phyloP scores from a whole-genome alignment of 495 filamentous ascomycete genomes.

The Lasiosphaeria hispida region DNA sequence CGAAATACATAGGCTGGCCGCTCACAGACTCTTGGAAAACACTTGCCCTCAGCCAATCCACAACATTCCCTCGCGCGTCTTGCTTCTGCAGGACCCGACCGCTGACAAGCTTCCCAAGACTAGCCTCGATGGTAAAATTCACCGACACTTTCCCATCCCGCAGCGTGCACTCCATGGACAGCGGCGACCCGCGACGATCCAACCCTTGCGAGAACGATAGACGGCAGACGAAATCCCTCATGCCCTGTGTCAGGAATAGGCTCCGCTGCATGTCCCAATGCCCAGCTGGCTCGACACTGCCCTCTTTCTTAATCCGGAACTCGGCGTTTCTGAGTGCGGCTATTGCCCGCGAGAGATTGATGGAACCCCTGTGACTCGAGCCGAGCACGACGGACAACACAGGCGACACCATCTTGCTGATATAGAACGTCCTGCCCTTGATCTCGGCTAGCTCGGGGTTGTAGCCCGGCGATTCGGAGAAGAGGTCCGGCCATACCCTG shows the following conservation, averaged over 20 bases:
- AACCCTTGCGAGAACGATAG: neutral
- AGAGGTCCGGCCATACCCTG: conserved; percentile 11
- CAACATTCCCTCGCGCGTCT: neutral
- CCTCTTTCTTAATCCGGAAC: neutral
- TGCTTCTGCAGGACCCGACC: conserved; percentile 2
- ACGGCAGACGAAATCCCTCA: neutral
- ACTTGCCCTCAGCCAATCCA: neutral
- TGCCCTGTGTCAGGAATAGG: conserved; percentile 20
- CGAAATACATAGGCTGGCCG: conserved; percentile 11
- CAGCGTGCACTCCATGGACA: neutral
- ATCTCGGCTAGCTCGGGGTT: neutral
- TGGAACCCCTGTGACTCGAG: conserved; percentile 16
- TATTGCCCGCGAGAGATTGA: conserved; percentile 15
- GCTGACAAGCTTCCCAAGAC: neutral
- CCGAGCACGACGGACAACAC: conserved; percentile 14
- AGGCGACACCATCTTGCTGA: conserved; percentile 20
- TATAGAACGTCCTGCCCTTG: conserved; percentile 16
- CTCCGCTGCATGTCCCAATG: conserved; percentile 21
- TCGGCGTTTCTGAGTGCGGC: neutral
- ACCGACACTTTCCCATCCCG: neutral
- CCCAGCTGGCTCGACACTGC: conserved; percentile 7
- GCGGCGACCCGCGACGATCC: neutral
- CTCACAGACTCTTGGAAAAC: neutral
- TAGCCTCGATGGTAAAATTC: neutral
- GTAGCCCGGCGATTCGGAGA: neutral